Evolutionary conservation across 2,329 filamentous ascomycete genomes (phyloP).

Genomic region (Colletotrichum sansevieriae): DNA sequence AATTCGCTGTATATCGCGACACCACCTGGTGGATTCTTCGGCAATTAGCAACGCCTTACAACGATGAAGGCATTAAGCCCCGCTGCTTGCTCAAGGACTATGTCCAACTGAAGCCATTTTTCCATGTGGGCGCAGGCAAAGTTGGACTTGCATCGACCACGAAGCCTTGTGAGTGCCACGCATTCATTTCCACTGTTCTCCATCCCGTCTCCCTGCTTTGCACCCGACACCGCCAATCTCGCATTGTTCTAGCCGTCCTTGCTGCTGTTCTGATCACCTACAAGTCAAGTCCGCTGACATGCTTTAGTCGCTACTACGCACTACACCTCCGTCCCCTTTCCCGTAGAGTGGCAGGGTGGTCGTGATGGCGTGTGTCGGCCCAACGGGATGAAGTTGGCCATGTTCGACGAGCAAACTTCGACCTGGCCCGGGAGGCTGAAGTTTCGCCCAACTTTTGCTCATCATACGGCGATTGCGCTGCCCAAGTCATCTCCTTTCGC

Average conservation of each 20-base stretch:
- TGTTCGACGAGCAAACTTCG: slow-evolving; percentile 57
- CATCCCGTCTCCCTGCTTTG: too few relatives aligned
- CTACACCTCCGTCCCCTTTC: slow-evolving; percentile 46
- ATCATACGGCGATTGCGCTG: slow-evolving; percentile 57
- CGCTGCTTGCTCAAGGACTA: slow-evolving; percentile 46
- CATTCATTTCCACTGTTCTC: too few relatives aligned
- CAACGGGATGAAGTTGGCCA: slow-evolving; percentile 60
- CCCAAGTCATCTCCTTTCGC: slow-evolving; percentile 54
- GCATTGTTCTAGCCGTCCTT: neutral
- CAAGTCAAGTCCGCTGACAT: neutral
- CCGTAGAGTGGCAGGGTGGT: slow-evolving; percentile 47
- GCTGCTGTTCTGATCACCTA: neutral
- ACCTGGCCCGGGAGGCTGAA: slow-evolving; percentile 54
- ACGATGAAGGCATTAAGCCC: slow-evolving; percentile 42
- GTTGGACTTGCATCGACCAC: slow-evolving; percentile 48
- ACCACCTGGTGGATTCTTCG: slow-evolving; percentile 55
- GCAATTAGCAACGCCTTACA: slow-evolving; percentile 46
- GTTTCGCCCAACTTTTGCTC: slow-evolving; percentile 55
- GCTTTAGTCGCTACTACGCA: slow-evolving; percentile 47
- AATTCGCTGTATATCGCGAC: slow-evolving; percentile 55
- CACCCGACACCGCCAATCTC: neutral
- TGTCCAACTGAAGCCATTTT: slow-evolving; percentile 43
- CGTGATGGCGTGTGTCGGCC: slow-evolving; percentile 55
- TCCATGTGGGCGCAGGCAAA: slow-evolving; percentile 36
- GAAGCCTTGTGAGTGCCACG: slow-evolving; percentile 47